Conservation (phyloP, 768 basidiomycete genomes). For the Naganishia vaughanmartiniae region DNA sequence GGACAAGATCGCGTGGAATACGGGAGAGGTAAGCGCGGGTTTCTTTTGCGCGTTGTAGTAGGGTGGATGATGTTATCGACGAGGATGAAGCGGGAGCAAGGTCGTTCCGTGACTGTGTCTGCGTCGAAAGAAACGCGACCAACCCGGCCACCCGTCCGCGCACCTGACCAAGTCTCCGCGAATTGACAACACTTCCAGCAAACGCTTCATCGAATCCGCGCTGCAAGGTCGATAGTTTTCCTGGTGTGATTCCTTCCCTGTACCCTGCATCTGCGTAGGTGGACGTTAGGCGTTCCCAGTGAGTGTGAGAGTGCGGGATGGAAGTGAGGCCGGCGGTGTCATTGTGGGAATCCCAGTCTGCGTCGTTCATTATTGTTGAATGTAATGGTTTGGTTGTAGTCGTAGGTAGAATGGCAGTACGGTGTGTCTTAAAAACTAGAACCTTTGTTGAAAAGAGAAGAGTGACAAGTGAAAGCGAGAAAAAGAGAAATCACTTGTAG, state of each 20-base stretch:
- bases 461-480: neutral
- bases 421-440: neutral
- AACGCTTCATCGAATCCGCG: constrained; percentile 87
- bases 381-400: too few relatives aligned
- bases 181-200: constrained; percentile 60
- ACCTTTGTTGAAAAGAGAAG: neutral
- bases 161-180: constrained; percentile 71
- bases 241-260: constrained; percentile 90
- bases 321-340: constrained; percentile 31
- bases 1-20: constrained; percentile 14
- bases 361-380: constrained; percentile 29
- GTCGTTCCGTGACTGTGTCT: neutral
- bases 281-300: constrained; percentile 45
- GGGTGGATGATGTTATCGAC: neutral
- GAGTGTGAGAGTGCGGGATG: constrained; percentile 44
- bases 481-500: neutral
- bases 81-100: neutral
- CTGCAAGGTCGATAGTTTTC: constrained; percentile 83
- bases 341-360: constrained; percentile 37
- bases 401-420: neutral
- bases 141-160: constrained; percentile 69
- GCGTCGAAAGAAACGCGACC: constrained; percentile 46
- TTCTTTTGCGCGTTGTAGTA: neutral
- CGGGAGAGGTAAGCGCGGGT: neutral
- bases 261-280: constrained; percentile 65